phyloP scores from a whole-genome alignment of 495 filamentous ascomycete species.

The Clohesyomyces aquaticus region DNA sequence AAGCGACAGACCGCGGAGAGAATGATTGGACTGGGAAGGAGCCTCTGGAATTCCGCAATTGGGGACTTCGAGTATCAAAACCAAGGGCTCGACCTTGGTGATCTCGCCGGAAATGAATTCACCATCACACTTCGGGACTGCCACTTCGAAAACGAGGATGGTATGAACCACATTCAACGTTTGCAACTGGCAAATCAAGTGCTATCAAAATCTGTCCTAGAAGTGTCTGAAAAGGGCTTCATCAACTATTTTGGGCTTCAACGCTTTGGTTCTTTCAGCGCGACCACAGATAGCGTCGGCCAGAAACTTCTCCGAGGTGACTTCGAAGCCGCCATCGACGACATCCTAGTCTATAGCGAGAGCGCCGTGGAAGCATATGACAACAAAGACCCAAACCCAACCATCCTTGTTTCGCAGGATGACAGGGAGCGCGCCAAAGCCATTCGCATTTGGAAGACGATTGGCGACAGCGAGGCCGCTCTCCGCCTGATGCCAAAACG shows the following conservation, averaged over 20 bases:
- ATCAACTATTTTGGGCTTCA: slow-evolving; percentile 97
- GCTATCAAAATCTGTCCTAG: slow-evolving; percentile 59
- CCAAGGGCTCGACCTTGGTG: slow-evolving; percentile 74
- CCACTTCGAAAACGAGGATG: slow-evolving; percentile 59
- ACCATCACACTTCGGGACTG: slow-evolving; percentile 85
- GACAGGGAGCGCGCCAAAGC: slow-evolving; percentile 76
- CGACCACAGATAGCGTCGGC: slow-evolving; percentile 80
- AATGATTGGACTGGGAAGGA: slow-evolving; percentile 64
- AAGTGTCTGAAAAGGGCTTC: slow-evolving; percentile 70
- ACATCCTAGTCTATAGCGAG: slow-evolving; percentile 68
- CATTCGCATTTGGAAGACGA: slow-evolving; percentile 69
- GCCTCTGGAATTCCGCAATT: slow-evolving; percentile 65
- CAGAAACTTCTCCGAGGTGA: slow-evolving; percentile 80
- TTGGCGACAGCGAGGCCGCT: slow-evolving; percentile 58
- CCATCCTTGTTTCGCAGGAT: slow-evolving; percentile 60
- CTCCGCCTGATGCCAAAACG: slow-evolving; percentile 72
- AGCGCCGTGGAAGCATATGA: slow-evolving; percentile 53
- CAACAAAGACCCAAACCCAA: slow-evolving; percentile 41
- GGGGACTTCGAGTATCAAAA: slow-evolving; percentile 78
- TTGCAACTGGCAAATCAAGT: slow-evolving; percentile 53
- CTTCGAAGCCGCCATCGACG: slow-evolving; percentile 75
- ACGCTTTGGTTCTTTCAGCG: slow-evolving; percentile 83
- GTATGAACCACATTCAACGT: slow-evolving; percentile 48
- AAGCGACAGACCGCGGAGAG: slow-evolving; percentile 65
- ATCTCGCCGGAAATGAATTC: slow-evolving; percentile 88